Evolutionary conservation across 2,329 filamentous ascomycete genomes (phyloP).

Genomic region (Zymoseptoria tritici): DNA sequence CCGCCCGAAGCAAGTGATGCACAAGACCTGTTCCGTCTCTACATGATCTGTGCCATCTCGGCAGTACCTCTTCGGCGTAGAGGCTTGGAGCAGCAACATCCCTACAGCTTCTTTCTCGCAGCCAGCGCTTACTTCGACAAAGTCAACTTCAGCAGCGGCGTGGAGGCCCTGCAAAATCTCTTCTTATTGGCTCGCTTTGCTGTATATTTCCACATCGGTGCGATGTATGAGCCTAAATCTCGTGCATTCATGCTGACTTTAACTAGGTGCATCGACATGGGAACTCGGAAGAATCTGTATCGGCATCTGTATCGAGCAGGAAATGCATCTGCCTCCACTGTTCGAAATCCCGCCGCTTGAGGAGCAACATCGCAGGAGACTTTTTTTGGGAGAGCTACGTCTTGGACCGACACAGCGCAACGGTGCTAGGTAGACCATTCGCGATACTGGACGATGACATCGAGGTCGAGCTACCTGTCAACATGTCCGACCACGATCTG

Average conservation of each 20-base stretch:
- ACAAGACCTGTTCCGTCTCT: conserved; percentile 31
- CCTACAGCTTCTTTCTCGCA: conserved; percentile 36
- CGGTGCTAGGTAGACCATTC: conserved; percentile 36
- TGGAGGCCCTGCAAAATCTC: conserved; percentile 35
- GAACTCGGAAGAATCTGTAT: conserved; percentile 36
- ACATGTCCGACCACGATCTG: conserved; percentile 28
- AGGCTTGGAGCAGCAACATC: conserved; percentile 29
- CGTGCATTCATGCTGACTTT: not conserved
- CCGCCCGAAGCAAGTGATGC: not conserved
- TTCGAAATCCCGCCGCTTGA: conserved; percentile 18
- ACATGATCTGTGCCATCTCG: conserved; percentile 35
- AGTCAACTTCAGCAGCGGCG: conserved; percentile 27
- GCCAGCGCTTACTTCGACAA: conserved; percentile 30
- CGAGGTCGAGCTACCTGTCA: conserved; percentile 30
- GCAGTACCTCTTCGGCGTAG: conserved; percentile 31
- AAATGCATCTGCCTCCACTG: conserved; percentile 24
- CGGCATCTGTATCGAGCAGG: conserved; percentile 35
- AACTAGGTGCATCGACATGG: conserved; percentile 31
- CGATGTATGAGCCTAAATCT: not conserved
- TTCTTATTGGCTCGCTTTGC: conserved; percentile 37
- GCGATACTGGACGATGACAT: conserved; percentile 38
- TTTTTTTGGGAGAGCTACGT: conserved; percentile 43
- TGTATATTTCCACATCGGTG: conserved; percentile 38
- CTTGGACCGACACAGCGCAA: conserved; percentile 41
- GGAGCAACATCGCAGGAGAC: conserved; percentile 33